Conservation (phyloP, 495 filamentous ascomycete genomes). For the Durotheca rogersii region DNA sequence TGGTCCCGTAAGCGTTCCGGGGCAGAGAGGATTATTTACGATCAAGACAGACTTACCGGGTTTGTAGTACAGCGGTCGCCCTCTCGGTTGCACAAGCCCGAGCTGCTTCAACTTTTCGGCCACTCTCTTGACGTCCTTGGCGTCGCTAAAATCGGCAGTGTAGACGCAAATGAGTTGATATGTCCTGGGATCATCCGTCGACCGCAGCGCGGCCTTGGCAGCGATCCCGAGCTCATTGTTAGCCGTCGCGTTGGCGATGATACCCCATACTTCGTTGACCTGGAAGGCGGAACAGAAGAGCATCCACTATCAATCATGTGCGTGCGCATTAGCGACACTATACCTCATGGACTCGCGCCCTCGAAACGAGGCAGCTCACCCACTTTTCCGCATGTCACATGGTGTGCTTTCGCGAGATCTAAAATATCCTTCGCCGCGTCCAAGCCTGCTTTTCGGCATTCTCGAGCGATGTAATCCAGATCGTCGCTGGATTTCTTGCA, state of each 20-base stretch:
- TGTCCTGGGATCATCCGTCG: conserved; percentile 34
- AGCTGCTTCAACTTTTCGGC: conserved; percentile 58
- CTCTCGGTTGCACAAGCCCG: conserved; percentile 52
- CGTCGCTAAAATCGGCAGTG: conserved; percentile 70
- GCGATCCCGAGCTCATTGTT: conserved; percentile 63
- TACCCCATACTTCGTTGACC: conserved; percentile 65
- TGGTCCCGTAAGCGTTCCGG: conserved; percentile 20
- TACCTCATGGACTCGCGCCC: conserved; percentile 1
- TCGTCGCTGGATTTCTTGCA: conserved; percentile 29
- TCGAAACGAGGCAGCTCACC: neutral
- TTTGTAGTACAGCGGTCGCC: conserved; percentile 72
- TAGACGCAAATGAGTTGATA: conserved; percentile 71
- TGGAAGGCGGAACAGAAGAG: conserved; percentile 59
- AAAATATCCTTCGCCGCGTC: conserved; percentile 56
- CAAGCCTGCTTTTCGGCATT: conserved; percentile 52
- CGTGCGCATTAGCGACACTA: conserved; percentile 10
- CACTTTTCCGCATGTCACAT: conserved; percentile 65
- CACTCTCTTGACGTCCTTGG: conserved; percentile 66
- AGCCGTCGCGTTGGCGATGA: conserved; percentile 61
- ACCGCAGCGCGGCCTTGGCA: conserved; percentile 66
- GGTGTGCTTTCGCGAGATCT: conserved; percentile 54
- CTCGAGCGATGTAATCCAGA: conserved; percentile 45
- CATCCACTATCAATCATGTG: conserved; percentile 86
- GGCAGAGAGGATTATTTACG: neutral
- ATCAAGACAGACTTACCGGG: conserved; percentile 46